These are phyloP conservation scores for Podila minutissima DNA, from an alignment of 192 early-diverging fungal genomes.

Conservation along the genomic window DNA sequence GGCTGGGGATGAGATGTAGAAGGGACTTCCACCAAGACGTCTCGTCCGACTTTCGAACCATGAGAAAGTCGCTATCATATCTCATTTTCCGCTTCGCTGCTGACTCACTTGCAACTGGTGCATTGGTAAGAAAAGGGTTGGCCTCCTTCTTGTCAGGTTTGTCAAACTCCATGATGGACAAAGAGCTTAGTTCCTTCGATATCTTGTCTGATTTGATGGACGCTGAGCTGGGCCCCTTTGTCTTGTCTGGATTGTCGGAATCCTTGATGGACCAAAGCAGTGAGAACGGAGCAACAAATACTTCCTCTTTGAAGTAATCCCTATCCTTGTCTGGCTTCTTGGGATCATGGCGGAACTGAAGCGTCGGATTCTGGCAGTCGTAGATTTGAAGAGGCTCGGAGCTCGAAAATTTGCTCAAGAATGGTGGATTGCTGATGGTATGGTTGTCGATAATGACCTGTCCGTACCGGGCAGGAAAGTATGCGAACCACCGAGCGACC, in stretches of 20 bases:
- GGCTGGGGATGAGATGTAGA: not conserved
- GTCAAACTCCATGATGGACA: too few relatives aligned
- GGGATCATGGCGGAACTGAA: not conserved
- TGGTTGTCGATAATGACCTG: slow-evolving; percentile 10
- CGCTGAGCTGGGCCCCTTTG: not conserved
- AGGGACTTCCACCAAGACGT: slow-evolving; percentile 1
- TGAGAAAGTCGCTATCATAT: too few relatives aligned
- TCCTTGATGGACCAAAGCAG: slow-evolving; percentile 3
- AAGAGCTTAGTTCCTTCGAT: not conserved
- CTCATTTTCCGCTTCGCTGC: too few relatives aligned
- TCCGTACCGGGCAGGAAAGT: not conserved
- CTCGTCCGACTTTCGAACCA: too few relatives aligned
- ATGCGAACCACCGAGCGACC: not conserved
- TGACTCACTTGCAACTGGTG: too few relatives aligned
- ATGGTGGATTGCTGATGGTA: not conserved
- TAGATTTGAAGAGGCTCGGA: not conserved
- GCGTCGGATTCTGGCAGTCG: slow-evolving; percentile 2
- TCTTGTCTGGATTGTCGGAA: not conserved
- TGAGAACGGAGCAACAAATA: not conserved
- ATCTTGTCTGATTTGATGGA: not conserved
- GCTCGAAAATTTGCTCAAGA: not conserved
- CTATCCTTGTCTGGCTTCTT: not conserved
- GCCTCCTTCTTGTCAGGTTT: not conserved
- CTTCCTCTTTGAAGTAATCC: not conserved
- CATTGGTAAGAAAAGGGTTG: too few relatives aligned